Base-by-base conservation (phyloP, 371 early-diverging fungal species). In the Capniomyces stellatus region DNA sequence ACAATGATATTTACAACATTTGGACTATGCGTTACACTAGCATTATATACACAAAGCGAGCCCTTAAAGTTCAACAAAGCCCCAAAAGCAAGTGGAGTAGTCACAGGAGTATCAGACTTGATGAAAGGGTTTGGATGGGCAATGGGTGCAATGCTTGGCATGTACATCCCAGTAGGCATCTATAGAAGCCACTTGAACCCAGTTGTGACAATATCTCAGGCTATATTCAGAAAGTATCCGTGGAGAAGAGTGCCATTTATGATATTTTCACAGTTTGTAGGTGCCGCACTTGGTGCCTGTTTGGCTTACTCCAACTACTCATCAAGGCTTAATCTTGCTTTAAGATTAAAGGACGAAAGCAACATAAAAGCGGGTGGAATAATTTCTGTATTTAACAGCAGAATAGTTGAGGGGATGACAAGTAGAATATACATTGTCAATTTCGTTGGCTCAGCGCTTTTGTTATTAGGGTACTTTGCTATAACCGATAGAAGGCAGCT, bases 111-210 rank as follows among this genome's bases (percentile, higher is more conserved):
- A 10, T 10, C 15, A 35, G 15, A 15, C 35, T 15, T 35, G 15
- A 46, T 10, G 8, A 46, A 12, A 10, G 46, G 23, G 13, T 29
- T 58, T 12, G 47, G 48, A 12, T 58, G 58, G 58, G 8, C 25
- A 23, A 21, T 55, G n/a, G 58, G 39, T 21, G 22, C 52, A 28
- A 28, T 54, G 31, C 2, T 56, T 21, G 44, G 43, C 19, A 10
- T 58, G 35, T 58, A 46, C 25, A 18, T 27, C 1, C 21, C 54
- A 1, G 44, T 25, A 3, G 46, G 55, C 18, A 27, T 41, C 10
- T 52, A 50, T 1, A 52, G 58, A 27, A 52, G 31, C 2, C 58
- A 58, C 31, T 22, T 58, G 47, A 58, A 58, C 46, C 58, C 58
- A 19, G 29, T 52, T 1, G 29, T 58, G 19, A 53, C 58, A 23